phyloP scores from a whole-genome alignment of 2,329 filamentous ascomycete genomes.

The Colletotrichum higginsianum region DNA sequence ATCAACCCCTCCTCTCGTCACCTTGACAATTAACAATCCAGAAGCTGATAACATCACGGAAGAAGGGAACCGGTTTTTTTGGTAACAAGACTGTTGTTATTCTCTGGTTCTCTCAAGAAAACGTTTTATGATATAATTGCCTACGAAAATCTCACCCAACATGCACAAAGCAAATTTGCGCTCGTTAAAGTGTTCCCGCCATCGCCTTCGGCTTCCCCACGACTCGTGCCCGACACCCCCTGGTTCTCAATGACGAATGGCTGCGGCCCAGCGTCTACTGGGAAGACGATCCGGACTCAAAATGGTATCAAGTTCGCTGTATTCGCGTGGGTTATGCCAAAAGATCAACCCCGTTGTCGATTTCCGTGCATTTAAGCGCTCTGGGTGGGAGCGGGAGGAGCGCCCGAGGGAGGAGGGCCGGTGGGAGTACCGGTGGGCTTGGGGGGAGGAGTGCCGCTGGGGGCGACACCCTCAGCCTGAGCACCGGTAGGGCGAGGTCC shows the following conservation, averaged over 20 bases:
- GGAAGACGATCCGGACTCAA: conserved; percentile 29
- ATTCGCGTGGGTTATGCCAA: conserved; percentile 12
- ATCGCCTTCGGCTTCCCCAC: conserved; percentile 5
- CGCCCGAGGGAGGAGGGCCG: conserved; percentile 12
- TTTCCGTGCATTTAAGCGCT: conserved; percentile 3
- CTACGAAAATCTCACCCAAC: background rate
- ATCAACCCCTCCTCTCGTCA: too few relatives aligned
- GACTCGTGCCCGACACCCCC: conserved; percentile 4
- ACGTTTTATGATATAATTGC: conserved; percentile 16
- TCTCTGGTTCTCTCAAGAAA: conserved; percentile 25
- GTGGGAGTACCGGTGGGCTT: conserved; percentile 11
- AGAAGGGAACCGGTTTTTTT: background rate
- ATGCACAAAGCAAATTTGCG: conserved; percentile 23
- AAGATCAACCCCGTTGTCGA: background rate
- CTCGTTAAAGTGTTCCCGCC: background rate
- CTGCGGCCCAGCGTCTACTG: conserved; percentile 25
- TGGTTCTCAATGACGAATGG: background rate
- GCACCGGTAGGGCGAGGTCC: conserved; percentile 1
- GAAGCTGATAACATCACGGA: too few relatives aligned
- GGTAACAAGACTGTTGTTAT: conserved; percentile 31
- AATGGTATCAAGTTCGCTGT: conserved; percentile 13
- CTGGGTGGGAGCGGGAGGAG: conserved; percentile 28
- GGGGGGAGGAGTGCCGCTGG: conserved; percentile 9
- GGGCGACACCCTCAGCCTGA: conserved; percentile 6
- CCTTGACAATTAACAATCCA: background rate